Conservation (phyloP, 805 yeast species). For the Grigorovia yakushimaensis region DNA sequence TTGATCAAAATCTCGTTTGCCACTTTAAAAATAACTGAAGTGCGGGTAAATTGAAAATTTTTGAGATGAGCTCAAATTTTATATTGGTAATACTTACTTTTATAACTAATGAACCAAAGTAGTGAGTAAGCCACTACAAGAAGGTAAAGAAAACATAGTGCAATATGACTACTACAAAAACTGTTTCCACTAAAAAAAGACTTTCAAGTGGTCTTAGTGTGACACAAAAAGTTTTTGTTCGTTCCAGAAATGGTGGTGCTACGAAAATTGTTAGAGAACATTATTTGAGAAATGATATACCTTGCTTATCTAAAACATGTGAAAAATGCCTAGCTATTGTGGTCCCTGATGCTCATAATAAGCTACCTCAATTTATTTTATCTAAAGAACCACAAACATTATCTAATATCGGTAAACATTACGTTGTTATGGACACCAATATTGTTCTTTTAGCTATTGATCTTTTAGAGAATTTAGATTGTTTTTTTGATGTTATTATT, state of each 20-base stretch:
- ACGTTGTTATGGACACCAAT: conserved; percentile 79
- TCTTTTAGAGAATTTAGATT: conserved; percentile 63
- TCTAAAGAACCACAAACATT: conserved; percentile 48
- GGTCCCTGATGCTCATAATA: conserved; percentile 55
- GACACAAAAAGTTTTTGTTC: conserved; percentile 81
- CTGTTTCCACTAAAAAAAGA: conserved; percentile 31
- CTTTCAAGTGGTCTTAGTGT: conserved; percentile 49
- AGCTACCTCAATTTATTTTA: conserved; percentile 55
- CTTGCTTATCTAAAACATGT: conserved; percentile 76
- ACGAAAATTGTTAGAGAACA: conserved; percentile 86
- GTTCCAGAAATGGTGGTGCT: conserved; percentile 85
- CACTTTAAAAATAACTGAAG: neutral
- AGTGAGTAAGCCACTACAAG: too few species aligned
- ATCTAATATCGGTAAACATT: conserved; percentile 55
- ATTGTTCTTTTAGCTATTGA: conserved; percentile 84
- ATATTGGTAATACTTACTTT: neutral
- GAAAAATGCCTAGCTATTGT: conserved; percentile 44
- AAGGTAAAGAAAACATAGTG: neutral
- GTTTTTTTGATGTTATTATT: conserved; percentile 82
- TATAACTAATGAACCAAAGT: neutral
- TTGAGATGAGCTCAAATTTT: neutral
- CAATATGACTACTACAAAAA: conserved; percentile 6
- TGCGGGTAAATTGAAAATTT: neutral
- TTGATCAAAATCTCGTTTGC: neutral
- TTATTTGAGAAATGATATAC: conserved; percentile 83